Base-by-base conservation (phyloP, 2,329 filamentous ascomycete species). In the Colletotrichum orchidophilum region DNA sequence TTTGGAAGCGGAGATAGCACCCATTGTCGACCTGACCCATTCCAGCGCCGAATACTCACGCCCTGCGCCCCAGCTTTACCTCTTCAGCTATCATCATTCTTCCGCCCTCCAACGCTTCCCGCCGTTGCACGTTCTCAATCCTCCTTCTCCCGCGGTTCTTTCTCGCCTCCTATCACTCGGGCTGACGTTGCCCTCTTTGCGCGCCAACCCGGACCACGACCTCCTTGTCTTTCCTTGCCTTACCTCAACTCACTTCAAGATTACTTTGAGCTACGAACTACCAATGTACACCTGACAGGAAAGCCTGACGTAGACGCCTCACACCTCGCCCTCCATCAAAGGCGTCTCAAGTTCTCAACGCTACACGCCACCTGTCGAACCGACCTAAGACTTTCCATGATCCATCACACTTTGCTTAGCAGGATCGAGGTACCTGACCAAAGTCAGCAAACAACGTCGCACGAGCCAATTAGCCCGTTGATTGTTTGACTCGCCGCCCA, bases 11-110 rank as follows among this genome's bases (percentile, higher is more conserved):
- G 63, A 67, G 50, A 67, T 46, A 49, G 67, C 62, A 68, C 64
- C 33, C n/a, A n/a, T 57, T 46, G 55, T 53, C 39, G 50, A 57
- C 63, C 63, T 70, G 50, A 50, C 50, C 39, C 68, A 68, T 68
- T 68, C 63, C 68, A 68, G 64, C 64, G 58, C 57, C 31, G 60
- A 58, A 26, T 68, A 55, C 27, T 61, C 55, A 27, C 55, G 61
- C 67, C 50, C 63, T 70, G 67, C 67, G 67, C 67, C 68, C 63
- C 68, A 52, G 50, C 68, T 46, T 68, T 62, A 35, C 58, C 58
- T 46, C 39, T 63, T 68, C 57, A 57, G 64, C 57, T 53, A 63
- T 31, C 52, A 55, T 5, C 18, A 46, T 46, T 46, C 53, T 68
- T 35, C 63, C 67, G 66, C 63, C 63, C 63, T 66, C 63, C 24